These are phyloP conservation scores for Septoria petroselini DNA, from an alignment of 2,329 filamentous ascomycete species.

Conservation along the genomic window DNA sequence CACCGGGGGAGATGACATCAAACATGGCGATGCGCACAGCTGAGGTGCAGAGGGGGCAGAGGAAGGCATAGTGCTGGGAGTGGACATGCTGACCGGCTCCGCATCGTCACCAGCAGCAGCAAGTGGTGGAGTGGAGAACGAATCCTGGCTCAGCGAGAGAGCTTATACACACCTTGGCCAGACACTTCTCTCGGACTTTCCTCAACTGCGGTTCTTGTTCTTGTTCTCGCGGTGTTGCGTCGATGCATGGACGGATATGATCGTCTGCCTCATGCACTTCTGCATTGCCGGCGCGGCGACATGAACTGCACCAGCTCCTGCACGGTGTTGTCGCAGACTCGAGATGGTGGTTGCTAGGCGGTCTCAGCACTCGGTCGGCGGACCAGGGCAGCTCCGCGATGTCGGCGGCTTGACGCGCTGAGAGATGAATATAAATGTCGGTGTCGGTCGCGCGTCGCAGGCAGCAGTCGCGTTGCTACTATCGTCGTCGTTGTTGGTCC, in stretches of 20 bases:
- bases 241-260: too few species aligned
- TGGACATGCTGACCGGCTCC: conserved; percentile 7
- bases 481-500: too few species aligned
- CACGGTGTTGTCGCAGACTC: conserved; percentile 7
- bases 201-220: neutral
- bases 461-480: too few species aligned
- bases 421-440: neutral
- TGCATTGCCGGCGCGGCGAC: conserved; percentile 5
- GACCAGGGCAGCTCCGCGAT: conserved; percentile 4
- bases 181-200: conserved; percentile 1
- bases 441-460: too few species aligned
- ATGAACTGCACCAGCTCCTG: too few species aligned
- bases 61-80: neutral
- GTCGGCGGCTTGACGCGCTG: neutral
- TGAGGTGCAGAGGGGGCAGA: neutral
- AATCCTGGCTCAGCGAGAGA: conserved; percentile 8
- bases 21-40: conserved; percentile 22
- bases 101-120: neutral
- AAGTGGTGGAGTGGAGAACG: conserved; percentile 2
- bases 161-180: conserved; percentile 6
- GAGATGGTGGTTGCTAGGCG: conserved; percentile 11
- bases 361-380: conserved; percentile 6
- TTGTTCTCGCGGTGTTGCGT: neutral
- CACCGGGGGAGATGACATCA: conserved; percentile 26
- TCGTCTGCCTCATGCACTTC: conserved; percentile 3